Evolutionary conservation across 768 basidiomycete species (phyloP).

Genomic region (Mycena filopes): DNA sequence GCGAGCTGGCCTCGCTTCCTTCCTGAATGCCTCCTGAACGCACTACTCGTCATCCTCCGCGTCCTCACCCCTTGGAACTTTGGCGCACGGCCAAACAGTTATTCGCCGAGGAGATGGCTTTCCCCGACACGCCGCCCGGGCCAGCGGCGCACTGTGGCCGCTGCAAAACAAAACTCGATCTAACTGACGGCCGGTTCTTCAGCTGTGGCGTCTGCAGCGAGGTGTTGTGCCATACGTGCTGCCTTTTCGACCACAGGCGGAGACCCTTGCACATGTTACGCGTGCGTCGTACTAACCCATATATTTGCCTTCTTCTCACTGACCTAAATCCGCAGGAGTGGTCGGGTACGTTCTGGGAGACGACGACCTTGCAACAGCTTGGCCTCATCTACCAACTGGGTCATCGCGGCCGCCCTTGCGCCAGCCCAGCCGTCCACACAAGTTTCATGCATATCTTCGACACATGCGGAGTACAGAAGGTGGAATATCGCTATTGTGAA

Average conservation of each 20-base stretch:
- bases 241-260: background rate
- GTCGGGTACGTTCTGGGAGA: background rate
- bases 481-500: background rate
- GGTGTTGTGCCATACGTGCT: background rate
- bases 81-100: background rate
- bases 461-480: background rate
- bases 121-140: background rate
- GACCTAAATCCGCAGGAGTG: background rate
- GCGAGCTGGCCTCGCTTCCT: no score
- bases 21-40: no score
- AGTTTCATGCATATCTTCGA: background rate
- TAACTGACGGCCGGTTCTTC: background rate
- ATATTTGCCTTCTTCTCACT: background rate
- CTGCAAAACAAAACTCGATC: background rate
- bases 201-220: background rate
- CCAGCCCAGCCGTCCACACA: background rate
- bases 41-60: no score
- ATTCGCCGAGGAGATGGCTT: background rate
- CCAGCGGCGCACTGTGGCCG: slow-evolving; percentile 3
- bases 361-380: background rate
- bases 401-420: background rate
- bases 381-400: background rate
- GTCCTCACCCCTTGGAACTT: background rate
- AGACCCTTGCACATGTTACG: background rate
- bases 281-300: background rate